phyloP scores from a whole-genome alignment of 164 flowering plant species.

The Dillenia suffruticosa region DNA sequence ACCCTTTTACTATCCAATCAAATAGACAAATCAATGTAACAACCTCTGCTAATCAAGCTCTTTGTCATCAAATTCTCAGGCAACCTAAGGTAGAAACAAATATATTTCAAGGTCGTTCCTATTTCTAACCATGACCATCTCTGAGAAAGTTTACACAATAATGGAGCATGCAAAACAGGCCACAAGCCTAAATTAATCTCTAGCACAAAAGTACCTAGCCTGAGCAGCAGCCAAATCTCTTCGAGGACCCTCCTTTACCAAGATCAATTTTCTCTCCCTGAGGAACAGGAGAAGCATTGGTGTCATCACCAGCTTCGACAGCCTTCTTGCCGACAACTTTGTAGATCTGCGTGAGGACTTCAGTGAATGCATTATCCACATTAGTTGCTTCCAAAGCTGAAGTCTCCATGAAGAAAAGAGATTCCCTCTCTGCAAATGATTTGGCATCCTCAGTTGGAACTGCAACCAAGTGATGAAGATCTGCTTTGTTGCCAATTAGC shows the following conservation, averaged over 20 bases:
- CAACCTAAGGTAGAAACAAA: not conserved
- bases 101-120: not conserved
- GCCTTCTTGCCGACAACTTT: constrained; percentile 65
- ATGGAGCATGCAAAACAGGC: not conserved
- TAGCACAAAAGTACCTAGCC: constrained; percentile 14
- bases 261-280: constrained; percentile 67
- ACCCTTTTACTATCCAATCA: too few species aligned
- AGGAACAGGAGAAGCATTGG: constrained; percentile 34
- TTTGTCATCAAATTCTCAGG: not conserved
- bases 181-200: not conserved
- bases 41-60: not conserved
- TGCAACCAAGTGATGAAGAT: constrained; percentile 75
- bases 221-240: constrained; percentile 60
- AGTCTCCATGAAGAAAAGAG: constrained; percentile 86
- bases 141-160: not conserved
- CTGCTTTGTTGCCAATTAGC: constrained; percentile 79
- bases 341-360: constrained; percentile 74
- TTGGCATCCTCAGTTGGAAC: constrained; percentile 70
- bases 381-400: constrained; percentile 78
- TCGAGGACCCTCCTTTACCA: constrained; percentile 57
- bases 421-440: constrained; percentile 68
- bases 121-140: not conserved
- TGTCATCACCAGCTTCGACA: constrained; percentile 50
- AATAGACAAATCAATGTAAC: not conserved
- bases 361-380: constrained; percentile 70